phyloP scores from a whole-genome alignment of 352 stramenopile species.

The Globisporangium spiculum region DNA sequence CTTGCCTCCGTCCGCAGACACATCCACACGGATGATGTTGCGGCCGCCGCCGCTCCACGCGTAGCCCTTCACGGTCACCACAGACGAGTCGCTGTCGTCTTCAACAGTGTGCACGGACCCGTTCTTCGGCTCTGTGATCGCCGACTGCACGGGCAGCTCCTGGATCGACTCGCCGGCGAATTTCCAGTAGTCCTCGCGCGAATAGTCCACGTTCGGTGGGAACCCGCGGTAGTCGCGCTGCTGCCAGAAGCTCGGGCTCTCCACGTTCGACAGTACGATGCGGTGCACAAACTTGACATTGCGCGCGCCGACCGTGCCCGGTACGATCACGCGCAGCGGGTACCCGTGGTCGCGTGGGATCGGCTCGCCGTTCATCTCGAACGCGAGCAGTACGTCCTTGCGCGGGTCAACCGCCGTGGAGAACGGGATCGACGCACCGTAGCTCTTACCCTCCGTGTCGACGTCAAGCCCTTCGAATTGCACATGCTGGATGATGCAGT shows the following conservation, averaged over 20 bases:
- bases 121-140: conserved; percentile 86
- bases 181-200: conserved; percentile 80
- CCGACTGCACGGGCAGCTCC: conserved; percentile 88
- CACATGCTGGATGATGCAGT: conserved; percentile 77
- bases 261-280: conserved; percentile 79
- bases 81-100: conserved; percentile 56
- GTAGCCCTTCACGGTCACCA: conserved; percentile 92
- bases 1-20: conserved; percentile 92
- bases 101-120: conserved; percentile 41
- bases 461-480: conserved; percentile 81
- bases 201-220: conserved; percentile 84
- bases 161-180: conserved; percentile 88
- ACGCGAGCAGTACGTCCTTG: conserved; percentile 97
- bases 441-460: conserved; percentile 82
- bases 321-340: conserved; percentile 95
- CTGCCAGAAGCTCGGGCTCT: conserved; percentile 91
- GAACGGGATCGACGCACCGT: conserved; percentile 90
- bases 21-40: conserved; percentile 95
- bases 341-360: conserved; percentile 96
- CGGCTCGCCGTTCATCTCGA: conserved; percentile 97
- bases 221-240: conserved; percentile 92
- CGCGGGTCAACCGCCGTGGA: conserved; percentile 92
- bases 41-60: conserved; percentile 94
- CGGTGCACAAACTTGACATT: conserved; percentile 97
- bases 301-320: conserved; percentile 92